phyloP scores from a whole-genome alignment of 2,329 filamentous ascomycete genomes.

The Teratosphaeria gauchensis region DNA sequence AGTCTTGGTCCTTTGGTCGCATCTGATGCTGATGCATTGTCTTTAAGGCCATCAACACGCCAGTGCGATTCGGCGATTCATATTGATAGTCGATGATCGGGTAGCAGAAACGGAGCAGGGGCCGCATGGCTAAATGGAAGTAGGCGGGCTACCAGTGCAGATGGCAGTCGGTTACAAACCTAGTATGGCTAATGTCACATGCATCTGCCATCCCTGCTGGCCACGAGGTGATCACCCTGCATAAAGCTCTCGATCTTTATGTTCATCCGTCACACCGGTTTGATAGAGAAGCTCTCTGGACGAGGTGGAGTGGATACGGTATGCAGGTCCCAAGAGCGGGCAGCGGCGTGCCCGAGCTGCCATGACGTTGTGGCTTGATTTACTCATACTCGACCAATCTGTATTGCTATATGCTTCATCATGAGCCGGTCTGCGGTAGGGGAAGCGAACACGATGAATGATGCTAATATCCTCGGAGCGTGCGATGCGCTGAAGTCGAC shows the following conservation, averaged over 20 bases:
- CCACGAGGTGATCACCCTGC: constrained; percentile 1
- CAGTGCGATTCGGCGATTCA: neutral
- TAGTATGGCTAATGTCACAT: neutral
- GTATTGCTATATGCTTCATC: neutral
- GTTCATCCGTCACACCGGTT: neutral
- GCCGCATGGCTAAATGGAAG: neutral
- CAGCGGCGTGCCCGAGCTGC: neutral
- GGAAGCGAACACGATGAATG: neutral
- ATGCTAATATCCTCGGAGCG: neutral
- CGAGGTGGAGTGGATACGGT: neutral
- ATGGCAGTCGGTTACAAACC: neutral
- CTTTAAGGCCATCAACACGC: neutral
- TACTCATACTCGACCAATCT: neutral
- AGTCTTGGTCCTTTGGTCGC: neutral
- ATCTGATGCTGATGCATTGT: neutral
- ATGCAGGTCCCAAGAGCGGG: neutral
- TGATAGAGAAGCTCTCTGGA: neutral
- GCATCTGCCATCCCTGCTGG: neutral
- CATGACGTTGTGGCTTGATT: neutral
- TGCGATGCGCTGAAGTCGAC: neutral
- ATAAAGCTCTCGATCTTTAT: neutral
- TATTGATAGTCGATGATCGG: neutral
- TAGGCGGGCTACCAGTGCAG: neutral
- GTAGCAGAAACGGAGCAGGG: neutral
- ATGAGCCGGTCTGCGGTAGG: neutral